Base-by-base conservation (phyloP, 345 rosid genomes). In the Syzygium aqueum region DNA sequence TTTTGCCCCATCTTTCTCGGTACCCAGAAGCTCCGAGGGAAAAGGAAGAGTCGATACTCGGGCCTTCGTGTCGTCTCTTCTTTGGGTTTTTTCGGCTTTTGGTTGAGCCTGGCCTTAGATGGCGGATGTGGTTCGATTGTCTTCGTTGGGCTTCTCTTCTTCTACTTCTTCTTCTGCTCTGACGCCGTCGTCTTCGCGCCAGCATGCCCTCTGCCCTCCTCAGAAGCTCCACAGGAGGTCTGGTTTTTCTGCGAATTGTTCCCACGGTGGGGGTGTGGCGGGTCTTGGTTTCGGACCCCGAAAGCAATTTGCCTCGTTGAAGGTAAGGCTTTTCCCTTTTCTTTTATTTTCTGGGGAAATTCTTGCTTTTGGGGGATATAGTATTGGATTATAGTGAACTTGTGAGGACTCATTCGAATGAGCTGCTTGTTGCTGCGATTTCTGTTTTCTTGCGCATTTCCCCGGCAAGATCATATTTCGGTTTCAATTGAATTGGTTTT, bases 81-180 rank as follows among this genome's bases (percentile, higher is more conserved):
- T 84, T 85, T 25, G 53, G 13, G 46, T 25, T 49, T 43, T 61
- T 14, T n/a, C 15, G 86, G 86, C 25, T n/a, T 2, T 37, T 57
- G 28, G 49, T 73, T 40, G 82, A 40, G 82, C 37, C 82, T 37
- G 54, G 37, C 25, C 14, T 86, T 90, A 87, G 86, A 96, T 96
- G 98, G 97, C 96, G 78, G 96, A 93, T 91, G 95, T 89, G 90
- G 86, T 93, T 88, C 78, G 90, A 85, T 43, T 73, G 83, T 91
- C 88, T 78, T 90, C 94, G 4, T 89, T 92, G 89, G 89, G 93
- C 86, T 89, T 91, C 84, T 89, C 96, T 37, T 89, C 89, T 84
- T 89, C 90, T 57, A 11, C 61, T 57, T 54, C 93, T 43, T 85
- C 91, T 84, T 84, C 91, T 43, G 85, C 93, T 63, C 91, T 89